Evolutionary conservation across 768 basidiomycete genomes (phyloP), one percentile per base, ranked within the genome.

Genomic region (Podaxis sp.): DNA sequence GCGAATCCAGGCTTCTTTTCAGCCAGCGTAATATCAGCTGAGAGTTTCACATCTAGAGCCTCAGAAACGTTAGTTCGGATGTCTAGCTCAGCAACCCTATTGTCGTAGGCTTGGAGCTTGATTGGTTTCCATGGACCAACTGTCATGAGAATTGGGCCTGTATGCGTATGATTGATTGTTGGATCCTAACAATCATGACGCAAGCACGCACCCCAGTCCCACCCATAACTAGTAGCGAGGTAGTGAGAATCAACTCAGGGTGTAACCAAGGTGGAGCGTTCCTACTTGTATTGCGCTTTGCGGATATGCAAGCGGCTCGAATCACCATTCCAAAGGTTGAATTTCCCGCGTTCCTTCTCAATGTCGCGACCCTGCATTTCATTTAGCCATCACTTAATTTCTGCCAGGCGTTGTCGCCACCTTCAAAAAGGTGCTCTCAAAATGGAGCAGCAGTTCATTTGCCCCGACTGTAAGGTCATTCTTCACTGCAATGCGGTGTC

Each of bases 271-370:
- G 40, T 10, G 56, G 23, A 4, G 5, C 35, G 18, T 32, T 65
- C 63, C 62, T 70, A 94, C 85, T 92, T 90, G 77, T 95, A 97
- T 69, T 94, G 91, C 1, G 95, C 93, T 75, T 97, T 98, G 50
- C 95, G 84, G 23, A 95, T 90, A 69, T 95, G 92, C 32, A 97
- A 77, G 46, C 95, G 84, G 67, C 90, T 91, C 0, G 91, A 87
- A 69, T 96, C 93, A 7, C 96, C 95, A 67, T 97, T 98, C 95
- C 92, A 95, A 5, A 90, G 74, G 1, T 77, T 70, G 14, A 82
- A 68, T 69, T 87, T 90, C 13, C 78, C 82, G 57, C 89, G 77
- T 28, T 79, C 68, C 63, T 84, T 83, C 68, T 95, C 91, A 11
- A 91, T 75, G 52, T 84, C 82, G 67, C 88, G 85, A 27, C 93